Evolutionary conservation across 2,329 filamentous ascomycete genomes (phyloP).

Genomic region (Fusarium acutatum): DNA sequence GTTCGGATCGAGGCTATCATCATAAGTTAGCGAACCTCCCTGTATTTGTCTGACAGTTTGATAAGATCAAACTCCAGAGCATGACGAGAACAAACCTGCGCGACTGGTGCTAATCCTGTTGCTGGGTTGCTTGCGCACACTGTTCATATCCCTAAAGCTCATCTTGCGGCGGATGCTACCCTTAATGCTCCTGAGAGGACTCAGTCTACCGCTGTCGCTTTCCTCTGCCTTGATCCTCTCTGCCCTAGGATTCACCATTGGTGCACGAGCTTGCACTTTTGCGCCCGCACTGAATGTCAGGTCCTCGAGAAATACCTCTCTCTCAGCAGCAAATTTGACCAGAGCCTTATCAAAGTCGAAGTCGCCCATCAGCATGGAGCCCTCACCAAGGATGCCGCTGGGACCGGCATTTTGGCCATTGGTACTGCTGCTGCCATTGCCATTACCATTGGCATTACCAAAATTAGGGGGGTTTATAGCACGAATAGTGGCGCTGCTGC

Average conservation of each 20-base stretch:
- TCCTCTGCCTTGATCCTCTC: conserved; percentile 86
- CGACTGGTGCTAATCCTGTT: conserved; percentile 65
- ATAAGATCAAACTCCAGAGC: not conserved
- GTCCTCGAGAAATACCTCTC: conserved; percentile 93
- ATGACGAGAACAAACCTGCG: conserved; percentile 39
- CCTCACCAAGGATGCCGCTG: conserved; percentile 43
- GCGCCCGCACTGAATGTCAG: conserved; percentile 88
- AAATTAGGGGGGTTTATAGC: conserved; percentile 48
- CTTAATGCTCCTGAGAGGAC: conserved; percentile 69
- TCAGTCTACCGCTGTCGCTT: conserved; percentile 60
- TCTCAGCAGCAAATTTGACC: conserved; percentile 93
- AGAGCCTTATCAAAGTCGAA: conserved; percentile 95
- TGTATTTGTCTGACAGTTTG: not conserved
- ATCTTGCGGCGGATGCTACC: conserved; percentile 93
- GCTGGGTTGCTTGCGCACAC: conserved; percentile 85
- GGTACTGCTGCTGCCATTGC: conserved; percentile 28
- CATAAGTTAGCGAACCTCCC: conserved; percentile 41
- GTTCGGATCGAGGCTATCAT: conserved; percentile 71
- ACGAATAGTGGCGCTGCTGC: conserved; percentile 72
- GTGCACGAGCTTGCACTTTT: conserved; percentile 73
- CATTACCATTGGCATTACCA: conserved; percentile 34
- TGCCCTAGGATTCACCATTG: conserved; percentile 80
- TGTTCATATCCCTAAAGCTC: conserved; percentile 95
- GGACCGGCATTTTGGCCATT: conserved; percentile 30
- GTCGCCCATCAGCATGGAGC: conserved; percentile 61